phyloP scores from a whole-genome alignment of 1,284 basidiomycete genomes.

The Apiotrichum laibachii region DNA sequence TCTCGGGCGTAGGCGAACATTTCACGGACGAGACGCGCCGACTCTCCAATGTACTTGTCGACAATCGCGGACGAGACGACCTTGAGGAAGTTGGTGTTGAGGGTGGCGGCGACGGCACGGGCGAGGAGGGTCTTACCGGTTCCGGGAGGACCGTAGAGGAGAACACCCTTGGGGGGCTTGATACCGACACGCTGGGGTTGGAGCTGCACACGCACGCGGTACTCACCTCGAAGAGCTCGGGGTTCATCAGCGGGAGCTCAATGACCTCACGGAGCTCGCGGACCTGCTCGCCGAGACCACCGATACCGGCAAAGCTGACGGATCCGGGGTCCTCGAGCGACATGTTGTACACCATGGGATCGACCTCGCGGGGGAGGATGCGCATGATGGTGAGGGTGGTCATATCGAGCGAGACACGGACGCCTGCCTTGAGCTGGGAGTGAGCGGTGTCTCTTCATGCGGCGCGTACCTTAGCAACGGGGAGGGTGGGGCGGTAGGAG shows the following conservation, averaged over 20 bases:
- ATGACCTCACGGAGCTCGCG: conserved; percentile 96
- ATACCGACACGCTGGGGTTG: conserved; percentile 77
- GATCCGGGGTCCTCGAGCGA: conserved; percentile 95
- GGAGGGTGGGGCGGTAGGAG: conserved; percentile 90
- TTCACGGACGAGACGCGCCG: conserved; percentile 87
- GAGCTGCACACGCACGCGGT: background rate
- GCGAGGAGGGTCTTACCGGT: conserved; percentile 93
- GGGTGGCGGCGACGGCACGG: conserved; percentile 90
- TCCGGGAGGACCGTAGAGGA: conserved; percentile 97
- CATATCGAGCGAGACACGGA: conserved; percentile 98
- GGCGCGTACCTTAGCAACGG: conserved; percentile 67
- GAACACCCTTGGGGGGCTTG: conserved; percentile 91
- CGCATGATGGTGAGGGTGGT: conserved; percentile 99
- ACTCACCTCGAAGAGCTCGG: conserved; percentile 72
- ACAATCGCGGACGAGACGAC: conserved; percentile 99
- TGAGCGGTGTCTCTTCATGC: background rate
- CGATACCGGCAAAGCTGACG: conserved; percentile 94
- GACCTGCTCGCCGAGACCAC: conserved; percentile 93
- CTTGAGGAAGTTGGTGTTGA: conserved; percentile 96
- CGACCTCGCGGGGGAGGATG: conserved; percentile 94
- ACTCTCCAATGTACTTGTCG: conserved; percentile 99
- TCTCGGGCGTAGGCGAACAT: conserved; percentile 98
- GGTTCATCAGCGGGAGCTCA: conserved; percentile 90
- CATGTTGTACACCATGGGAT: conserved; percentile 99
- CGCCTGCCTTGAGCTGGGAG: conserved; percentile 76